These are phyloP conservation scores for Pilaira anomala DNA, from an alignment of 192 early-diverging fungal species.

Conservation along the genomic window DNA sequence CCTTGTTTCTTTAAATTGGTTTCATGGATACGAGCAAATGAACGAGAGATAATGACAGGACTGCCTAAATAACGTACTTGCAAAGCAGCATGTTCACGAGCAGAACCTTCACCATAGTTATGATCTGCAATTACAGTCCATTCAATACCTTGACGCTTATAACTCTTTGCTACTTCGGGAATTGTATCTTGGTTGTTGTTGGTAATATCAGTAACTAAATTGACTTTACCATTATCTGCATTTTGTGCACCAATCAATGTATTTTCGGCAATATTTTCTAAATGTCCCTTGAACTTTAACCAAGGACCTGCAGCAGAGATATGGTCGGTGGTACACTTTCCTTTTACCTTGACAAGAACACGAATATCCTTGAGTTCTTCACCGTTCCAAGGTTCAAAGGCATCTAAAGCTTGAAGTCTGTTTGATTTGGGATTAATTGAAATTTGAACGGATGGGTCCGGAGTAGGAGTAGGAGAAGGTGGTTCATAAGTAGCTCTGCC, in stretches of 20 bases:
- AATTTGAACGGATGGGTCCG: conserved; percentile 55
- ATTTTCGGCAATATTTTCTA: conserved; percentile 97
- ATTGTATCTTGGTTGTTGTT: conserved; percentile 68
- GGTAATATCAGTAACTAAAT: conserved; percentile 67
- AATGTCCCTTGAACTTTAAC: conserved; percentile 97
- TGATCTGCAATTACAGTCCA: conserved; percentile 87
- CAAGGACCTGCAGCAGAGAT: conserved; percentile 97
- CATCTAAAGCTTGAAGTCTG: conserved; percentile 85
- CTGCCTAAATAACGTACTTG: conserved; percentile 87
- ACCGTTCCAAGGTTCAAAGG: conserved; percentile 83
- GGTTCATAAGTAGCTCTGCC: conserved; percentile 69
- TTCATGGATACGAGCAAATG: conserved; percentile 99
- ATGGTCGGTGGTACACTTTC: conserved; percentile 99
- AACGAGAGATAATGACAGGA: conserved; percentile 78
- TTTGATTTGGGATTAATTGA: conserved; percentile 56
- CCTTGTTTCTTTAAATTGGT: conserved; percentile 99
- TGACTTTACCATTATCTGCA: conserved; percentile 85
- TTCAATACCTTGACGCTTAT: conserved; percentile 62
- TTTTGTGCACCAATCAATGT: conserved; percentile 97
- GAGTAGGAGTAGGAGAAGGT: conserved; percentile 35
- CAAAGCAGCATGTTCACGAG: conserved; percentile 89
- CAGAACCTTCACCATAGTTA: conserved; percentile 92
- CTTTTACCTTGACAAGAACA: conserved; percentile 92
- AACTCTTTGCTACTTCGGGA: conserved; percentile 78
- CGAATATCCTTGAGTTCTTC: conserved; percentile 74